Conservation (phyloP, 345 rosid genomes). For the Gossypium sturtianum region DNA sequence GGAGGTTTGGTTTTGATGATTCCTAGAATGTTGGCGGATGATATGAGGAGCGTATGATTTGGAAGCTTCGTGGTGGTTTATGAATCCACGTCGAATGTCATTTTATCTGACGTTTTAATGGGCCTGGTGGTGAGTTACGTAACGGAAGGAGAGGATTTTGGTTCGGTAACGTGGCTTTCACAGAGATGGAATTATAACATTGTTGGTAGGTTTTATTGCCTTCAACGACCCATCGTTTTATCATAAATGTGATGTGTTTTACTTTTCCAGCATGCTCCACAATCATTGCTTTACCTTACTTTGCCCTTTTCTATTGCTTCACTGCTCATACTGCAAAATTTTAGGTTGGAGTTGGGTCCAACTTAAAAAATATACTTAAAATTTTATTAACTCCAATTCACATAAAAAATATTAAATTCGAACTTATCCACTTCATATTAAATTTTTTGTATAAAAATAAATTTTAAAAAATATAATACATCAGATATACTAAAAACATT, state of each 20-base stretch:
- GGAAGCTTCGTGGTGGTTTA: neutral
- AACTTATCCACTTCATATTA: accelerated
- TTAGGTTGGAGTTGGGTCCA: too few relatives aligned
- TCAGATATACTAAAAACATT: too few relatives aligned
- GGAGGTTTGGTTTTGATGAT: neutral
- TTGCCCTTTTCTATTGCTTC: too few relatives aligned
- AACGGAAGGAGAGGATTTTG: neutral
- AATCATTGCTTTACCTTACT: neutral
- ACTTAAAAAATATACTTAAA: too few relatives aligned
- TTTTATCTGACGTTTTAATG: neutral
- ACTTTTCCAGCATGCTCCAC: neutral
- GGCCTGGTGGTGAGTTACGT: neutral
- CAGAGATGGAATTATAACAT: neutral
- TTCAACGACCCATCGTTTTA: neutral
- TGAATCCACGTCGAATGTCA: neutral
- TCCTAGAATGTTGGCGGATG: neutral
- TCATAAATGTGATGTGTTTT: neutral
- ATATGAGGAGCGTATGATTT: neutral
- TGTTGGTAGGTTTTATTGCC: neutral
- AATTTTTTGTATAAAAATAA: too few relatives aligned
- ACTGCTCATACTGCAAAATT: too few relatives aligned
- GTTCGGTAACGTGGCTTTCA: conserved; percentile 7
- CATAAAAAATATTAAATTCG: too few relatives aligned
- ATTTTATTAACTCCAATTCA: too few relatives aligned
- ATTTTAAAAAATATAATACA: too few relatives aligned